Conservation (phyloP, 192 early-diverging fungal genomes). For the Entomortierella parvispora region DNA sequence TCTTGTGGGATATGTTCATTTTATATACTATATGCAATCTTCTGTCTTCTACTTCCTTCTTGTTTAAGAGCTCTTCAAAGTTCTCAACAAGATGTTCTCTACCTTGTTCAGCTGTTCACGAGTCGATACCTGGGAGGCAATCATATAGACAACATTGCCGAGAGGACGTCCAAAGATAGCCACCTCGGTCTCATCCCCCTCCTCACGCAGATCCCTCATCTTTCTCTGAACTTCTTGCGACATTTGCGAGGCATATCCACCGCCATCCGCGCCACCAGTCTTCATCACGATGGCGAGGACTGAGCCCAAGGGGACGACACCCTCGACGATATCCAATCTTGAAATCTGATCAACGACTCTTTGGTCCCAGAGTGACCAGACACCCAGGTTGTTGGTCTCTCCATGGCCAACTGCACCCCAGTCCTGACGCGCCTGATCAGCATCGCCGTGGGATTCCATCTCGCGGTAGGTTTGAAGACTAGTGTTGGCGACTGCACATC, state of each 20-base stretch:
- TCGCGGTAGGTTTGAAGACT: conserved; percentile 62
- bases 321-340: conserved; percentile 63
- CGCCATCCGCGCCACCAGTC: conserved; percentile 41
- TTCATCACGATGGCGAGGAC: conserved; percentile 74
- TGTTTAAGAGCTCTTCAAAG: conserved; percentile 27
- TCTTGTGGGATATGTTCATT: too few species aligned
- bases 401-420: conserved; percentile 47
- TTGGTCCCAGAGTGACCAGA: conserved; percentile 66
- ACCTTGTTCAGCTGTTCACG: conserved; percentile 53
- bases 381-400: conserved; percentile 16
- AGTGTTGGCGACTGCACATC: conserved; percentile 73
- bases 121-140: conserved; percentile 67
- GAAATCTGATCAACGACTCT: conserved; percentile 63
- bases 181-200: conserved; percentile 25
- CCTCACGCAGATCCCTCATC: conserved; percentile 40
- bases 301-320: conserved; percentile 73
- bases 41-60: neutral
- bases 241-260: conserved; percentile 27
- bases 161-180: conserved; percentile 73
- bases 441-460: conserved; percentile 46
- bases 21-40: too few species aligned
- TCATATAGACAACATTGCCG: conserved; percentile 84
- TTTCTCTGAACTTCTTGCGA: conserved; percentile 34
- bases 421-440: conserved; percentile 37
- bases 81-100: conserved; percentile 55